Conservation (phyloP, 2,329 filamentous ascomycete species). For the Nannizzia gypsea region DNA sequence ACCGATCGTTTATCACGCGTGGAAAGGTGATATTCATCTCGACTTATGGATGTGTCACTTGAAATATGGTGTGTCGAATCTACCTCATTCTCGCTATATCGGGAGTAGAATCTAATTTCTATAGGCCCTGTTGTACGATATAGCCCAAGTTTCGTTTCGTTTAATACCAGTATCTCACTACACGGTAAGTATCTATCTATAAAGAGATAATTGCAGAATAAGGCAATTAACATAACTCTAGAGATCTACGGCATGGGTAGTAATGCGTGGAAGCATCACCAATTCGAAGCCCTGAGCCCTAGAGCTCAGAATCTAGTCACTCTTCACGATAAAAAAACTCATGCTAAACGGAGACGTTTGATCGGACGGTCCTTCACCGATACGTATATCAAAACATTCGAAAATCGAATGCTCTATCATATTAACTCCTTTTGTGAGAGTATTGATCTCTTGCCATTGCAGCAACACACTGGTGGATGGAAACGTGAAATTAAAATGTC, state of each 20-base stretch:
- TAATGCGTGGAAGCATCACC: neutral
- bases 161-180: neutral
- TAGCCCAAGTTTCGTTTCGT: neutral
- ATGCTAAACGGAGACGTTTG: neutral
- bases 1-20: slow-evolving; percentile 4
- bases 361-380: neutral
- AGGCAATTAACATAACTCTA: neutral
- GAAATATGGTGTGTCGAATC: slow-evolving; percentile 18
- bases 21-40: slow-evolving; percentile 14
- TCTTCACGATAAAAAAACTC: neutral
- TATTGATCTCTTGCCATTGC: neutral
- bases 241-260: neutral
- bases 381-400: neutral
- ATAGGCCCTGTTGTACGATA: neutral
- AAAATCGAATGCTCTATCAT: neutral
- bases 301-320: neutral
- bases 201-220: neutral
- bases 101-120: neutral
- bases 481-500: neutral
- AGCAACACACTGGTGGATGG: neutral
- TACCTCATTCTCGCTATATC: slow-evolving; percentile 22
- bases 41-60: slow-evolving; percentile 10
- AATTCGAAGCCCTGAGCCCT: neutral
- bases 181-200: neutral
- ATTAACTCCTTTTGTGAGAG: neutral